Percentiles rank a stretch among this genome's conserved stretches.
phyloP scores from a whole-genome alignment of 2,329 filamentous ascomycete genomes.

The Juglanconis juglandina region DNA sequence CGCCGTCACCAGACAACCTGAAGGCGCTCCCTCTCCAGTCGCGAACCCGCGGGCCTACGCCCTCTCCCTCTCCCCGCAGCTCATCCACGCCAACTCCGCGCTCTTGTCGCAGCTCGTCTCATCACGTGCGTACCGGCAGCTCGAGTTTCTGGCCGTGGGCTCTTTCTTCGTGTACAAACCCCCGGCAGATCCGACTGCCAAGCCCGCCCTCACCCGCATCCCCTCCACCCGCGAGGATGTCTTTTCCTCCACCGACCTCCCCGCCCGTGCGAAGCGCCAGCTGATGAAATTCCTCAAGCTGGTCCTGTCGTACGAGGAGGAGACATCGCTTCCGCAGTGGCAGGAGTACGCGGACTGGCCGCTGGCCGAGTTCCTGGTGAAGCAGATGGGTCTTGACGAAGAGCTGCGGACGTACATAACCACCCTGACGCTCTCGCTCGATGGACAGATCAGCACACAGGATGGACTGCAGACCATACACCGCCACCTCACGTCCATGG shows the following conservation, averaged over 20 bases:
- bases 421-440: constrained; percentile 71
- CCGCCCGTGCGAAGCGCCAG: constrained; percentile 75
- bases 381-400: constrained; percentile 65
- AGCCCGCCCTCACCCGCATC: constrained; percentile 60
- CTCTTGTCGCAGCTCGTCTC: constrained; percentile 81
- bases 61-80: constrained; percentile 76
- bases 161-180: constrained; percentile 78
- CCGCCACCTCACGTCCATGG: constrained; percentile 80
- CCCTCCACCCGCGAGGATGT: constrained; percentile 90
- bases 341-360: constrained; percentile 49
- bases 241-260: constrained; percentile 73
- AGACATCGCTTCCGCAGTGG: constrained; percentile 52
- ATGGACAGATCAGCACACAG: constrained; percentile 56
- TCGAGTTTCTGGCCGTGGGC: constrained; percentile 91
- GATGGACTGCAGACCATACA: constrained; percentile 71
- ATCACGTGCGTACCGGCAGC: constrained; percentile 79
- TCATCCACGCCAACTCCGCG: constrained; percentile 79
- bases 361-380: constrained; percentile 57
- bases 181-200: constrained; percentile 21
- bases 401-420: constrained; percentile 60
- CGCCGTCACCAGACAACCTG: constrained; percentile 34
- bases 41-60: constrained; percentile 72
- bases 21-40: constrained; percentile 36
- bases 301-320: constrained; percentile 66
- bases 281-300: constrained; percentile 95